Conservation (phyloP, 192 early-diverging fungal species). For the Coemansia sp. region DNA sequence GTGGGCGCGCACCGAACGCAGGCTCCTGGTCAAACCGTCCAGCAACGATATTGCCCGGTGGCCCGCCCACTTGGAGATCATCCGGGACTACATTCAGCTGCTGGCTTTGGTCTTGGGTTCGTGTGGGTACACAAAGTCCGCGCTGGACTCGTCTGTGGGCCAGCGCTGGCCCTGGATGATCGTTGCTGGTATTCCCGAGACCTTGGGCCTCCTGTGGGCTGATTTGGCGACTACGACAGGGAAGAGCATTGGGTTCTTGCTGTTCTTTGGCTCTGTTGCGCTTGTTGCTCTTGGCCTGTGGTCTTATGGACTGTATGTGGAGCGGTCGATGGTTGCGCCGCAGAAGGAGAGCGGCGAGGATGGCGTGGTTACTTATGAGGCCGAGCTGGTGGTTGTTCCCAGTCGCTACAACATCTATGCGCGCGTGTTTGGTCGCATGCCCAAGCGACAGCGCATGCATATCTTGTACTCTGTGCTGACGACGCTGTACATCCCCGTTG, state of each 20-base stretch:
- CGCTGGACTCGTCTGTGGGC: conserved; percentile 31
- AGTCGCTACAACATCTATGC: conserved; percentile 34
- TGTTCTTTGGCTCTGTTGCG: conserved; percentile 31
- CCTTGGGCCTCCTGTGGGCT: conserved; percentile 48
- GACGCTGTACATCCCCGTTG: conserved; percentile 52
- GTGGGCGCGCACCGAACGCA: conserved; percentile 13
- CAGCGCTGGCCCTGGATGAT: conserved; percentile 45
- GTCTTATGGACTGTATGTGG: conserved; percentile 39
- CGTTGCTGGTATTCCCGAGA: conserved; percentile 28
- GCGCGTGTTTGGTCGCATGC: conserved; percentile 31
- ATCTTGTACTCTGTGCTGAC: conserved; percentile 41
- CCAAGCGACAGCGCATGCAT: conserved; percentile 42
- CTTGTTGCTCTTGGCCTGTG: conserved; percentile 27
- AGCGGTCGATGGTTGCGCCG: conserved; percentile 8
- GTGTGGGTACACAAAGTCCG: conserved; percentile 31
- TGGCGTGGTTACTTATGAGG: conserved; percentile 36
- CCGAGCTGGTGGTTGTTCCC: conserved; percentile 31
- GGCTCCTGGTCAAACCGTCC: conserved; percentile 23
- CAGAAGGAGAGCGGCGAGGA: background rate
- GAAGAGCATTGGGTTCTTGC: conserved; percentile 41
- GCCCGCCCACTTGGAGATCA: conserved; percentile 36
- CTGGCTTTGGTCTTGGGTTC: conserved; percentile 34
- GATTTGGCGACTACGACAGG: conserved; percentile 51
- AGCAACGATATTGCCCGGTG: conserved; percentile 36
- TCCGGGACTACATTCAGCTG: conserved; percentile 49